These are phyloP conservation scores for Blepharisma japonicum DNA, from an alignment of 73 alveolate species.

Conservation along the genomic window DNA sequence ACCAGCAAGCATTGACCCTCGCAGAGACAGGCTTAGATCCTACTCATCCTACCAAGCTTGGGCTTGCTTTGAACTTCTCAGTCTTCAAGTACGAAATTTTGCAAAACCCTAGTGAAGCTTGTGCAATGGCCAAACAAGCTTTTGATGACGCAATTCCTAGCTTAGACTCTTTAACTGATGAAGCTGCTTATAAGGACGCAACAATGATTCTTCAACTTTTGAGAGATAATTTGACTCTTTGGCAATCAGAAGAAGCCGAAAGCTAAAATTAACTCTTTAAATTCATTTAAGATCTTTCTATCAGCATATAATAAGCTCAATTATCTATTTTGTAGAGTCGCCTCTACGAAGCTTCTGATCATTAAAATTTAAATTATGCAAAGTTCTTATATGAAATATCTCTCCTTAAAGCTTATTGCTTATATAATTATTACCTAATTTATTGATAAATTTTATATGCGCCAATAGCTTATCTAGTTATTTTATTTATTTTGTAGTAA, in stretches of 20 bases:
- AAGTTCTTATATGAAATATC: too few relatives aligned
- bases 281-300: too few relatives aligned
- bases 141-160: slow-evolving; percentile 50
- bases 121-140: slow-evolving; percentile 60
- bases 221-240: slow-evolving; percentile 66
- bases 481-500: too few relatives aligned
- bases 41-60: slow-evolving; percentile 63
- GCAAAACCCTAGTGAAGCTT: slow-evolving; percentile 60
- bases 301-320: too few relatives aligned
- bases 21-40: slow-evolving; percentile 53
- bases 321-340: too few relatives aligned
- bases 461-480: too few relatives aligned
- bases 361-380: too few relatives aligned
- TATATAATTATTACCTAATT: too few relatives aligned
- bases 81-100: slow-evolving; percentile 69
- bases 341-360: too few relatives aligned
- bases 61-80: slow-evolving; percentile 68
- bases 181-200: slow-evolving; percentile 50
- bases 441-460: too few relatives aligned
- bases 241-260: slow-evolving; percentile 48
- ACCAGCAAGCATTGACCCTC: slow-evolving; percentile 48
- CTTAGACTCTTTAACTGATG: slow-evolving; percentile 63
- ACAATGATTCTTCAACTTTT: slow-evolving; percentile 54
- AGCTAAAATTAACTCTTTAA: too few relatives aligned
- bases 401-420: too few relatives aligned